Percentiles rank a stretch among this genome's conserved stretches.
These are phyloP conservation scores for Pseudocercospora vitis DNA, from an alignment of 2,329 filamentous ascomycete species.

Conservation along the genomic window DNA sequence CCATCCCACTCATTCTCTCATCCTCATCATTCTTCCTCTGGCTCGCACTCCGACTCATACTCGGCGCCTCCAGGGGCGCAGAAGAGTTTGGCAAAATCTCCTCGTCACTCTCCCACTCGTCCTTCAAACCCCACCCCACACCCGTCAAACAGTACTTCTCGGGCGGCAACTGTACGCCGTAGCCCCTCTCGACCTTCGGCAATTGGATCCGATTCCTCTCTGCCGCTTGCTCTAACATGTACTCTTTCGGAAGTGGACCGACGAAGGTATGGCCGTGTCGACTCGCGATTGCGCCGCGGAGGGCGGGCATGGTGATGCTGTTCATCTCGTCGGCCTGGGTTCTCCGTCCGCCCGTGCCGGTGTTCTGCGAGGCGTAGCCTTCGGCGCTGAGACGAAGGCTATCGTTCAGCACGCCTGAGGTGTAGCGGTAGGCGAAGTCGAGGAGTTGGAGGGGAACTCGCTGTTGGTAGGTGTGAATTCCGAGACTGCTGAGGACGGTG, in stretches of 20 bases:
- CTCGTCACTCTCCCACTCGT: conserved; percentile 57
- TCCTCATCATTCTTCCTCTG: conserved; percentile 32
- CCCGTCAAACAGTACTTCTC: conserved; percentile 63
- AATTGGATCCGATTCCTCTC: conserved; percentile 68
- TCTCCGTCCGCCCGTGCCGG: conserved; percentile 27
- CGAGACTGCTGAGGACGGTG: conserved; percentile 74
- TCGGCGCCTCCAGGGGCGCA: conserved; percentile 43
- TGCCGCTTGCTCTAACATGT: conserved; percentile 70
- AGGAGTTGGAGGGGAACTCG: conserved; percentile 79
- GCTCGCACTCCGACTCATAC: conserved; percentile 24
- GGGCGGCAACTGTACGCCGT: conserved; percentile 60
- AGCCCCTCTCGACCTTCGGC: conserved; percentile 57
- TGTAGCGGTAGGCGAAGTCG: conserved; percentile 84
- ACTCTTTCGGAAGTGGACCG: conserved; percentile 68
- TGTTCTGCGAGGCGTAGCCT: conserved; percentile 53
- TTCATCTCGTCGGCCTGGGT: conserved; percentile 47
- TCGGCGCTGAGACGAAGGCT: conserved; percentile 68
- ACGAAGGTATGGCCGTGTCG: conserved; percentile 69
- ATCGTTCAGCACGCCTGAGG: conserved; percentile 68
- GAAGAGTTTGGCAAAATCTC: conserved; percentile 36
- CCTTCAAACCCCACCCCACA: conserved; percentile 56
- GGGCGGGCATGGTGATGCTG: conserved; percentile 62
- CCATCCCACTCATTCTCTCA: conserved; percentile 45
- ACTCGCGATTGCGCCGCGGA: conserved; percentile 70
- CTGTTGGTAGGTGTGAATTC: conserved; percentile 76